Base-by-base conservation (phyloP, 1,284 basidiomycete genomes). In the Waitea zeae region DNA sequence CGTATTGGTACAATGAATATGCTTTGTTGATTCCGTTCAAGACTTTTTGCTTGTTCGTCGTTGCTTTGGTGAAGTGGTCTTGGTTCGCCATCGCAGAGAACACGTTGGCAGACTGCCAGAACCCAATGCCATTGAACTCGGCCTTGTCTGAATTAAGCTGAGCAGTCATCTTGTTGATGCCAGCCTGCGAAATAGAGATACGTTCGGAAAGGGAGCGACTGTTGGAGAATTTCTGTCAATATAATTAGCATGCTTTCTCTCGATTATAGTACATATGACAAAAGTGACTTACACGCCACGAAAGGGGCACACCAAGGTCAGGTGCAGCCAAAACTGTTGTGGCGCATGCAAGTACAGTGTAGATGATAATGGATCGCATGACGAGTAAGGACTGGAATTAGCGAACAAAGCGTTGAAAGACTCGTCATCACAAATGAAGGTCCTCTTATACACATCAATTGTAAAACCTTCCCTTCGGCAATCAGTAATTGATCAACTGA, bases 31-130 rank as follows among this genome's bases (percentile, higher is more conserved):
- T 46, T 31, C 57, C 58, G 32, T 53, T 49, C 4, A 58, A 44
- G 7, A 65, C 62, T 9, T 41, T 39, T 3, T 47, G 50, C 31
- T 57, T 39, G 40, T 62, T 59, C 5, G 46, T 49, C 3, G 46
- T 56, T 3, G 51, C 55, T 7, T 48, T 46, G 2, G 58, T 49
- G 13, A 54, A 44, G 26, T 51, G 44, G 39, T 65, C 62, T 30
- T 62, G 57, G 33, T 60, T 58, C 1, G 61, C 64, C 51, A 62
- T 54, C 12, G 55, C 58, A 9, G 61, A 61, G 46, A 53, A 60
- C 4, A 57, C 60, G 34, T 65, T 67, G 7, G 22, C 22, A n/a
- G 61, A 52, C 39, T 63, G 59, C 62, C 65, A 66, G 40, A 53
- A 67, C 30, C 60, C 22, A 20, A 34, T 20, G 57, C 59, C 59